Conservation (phyloP, 1,284 basidiomycete genomes). For the Leccinum angustisporum region DNA sequence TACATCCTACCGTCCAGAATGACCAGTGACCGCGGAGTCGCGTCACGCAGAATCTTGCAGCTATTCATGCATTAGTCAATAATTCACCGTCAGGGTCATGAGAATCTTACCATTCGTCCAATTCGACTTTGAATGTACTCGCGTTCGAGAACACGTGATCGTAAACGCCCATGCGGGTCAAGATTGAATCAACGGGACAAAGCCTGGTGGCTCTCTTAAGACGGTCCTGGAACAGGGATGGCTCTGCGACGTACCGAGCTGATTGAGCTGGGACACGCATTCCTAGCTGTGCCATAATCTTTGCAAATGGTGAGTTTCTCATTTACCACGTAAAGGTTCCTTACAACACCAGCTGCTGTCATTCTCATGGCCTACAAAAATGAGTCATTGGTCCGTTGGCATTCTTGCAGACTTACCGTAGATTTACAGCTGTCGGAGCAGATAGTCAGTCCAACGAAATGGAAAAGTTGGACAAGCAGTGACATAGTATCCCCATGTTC, state of each 20-base stretch:
- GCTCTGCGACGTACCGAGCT: slow-evolving; percentile 58
- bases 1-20: slow-evolving; percentile 82
- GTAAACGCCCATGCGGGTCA: slow-evolving; percentile 98
- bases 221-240: background rate
- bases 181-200: slow-evolving; percentile 89
- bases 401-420: slow-evolving; percentile 50
- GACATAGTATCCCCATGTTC: slow-evolving; percentile 77
- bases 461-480: background rate
- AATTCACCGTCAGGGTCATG: background rate
- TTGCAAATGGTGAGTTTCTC: slow-evolving; percentile 9
- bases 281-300: slow-evolving; percentile 98
- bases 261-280: slow-evolving; percentile 90
- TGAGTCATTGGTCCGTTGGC: slow-evolving; percentile 2
- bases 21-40: slow-evolving; percentile 88
- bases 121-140: slow-evolving; percentile 95
- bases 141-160: slow-evolving; percentile 96
- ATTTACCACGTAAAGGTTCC: slow-evolving; percentile 22
- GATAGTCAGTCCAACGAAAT: slow-evolving; percentile 1
- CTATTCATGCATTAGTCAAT: slow-evolving; percentile 39
- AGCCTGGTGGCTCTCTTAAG: slow-evolving; percentile 46
- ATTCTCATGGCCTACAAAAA: slow-evolving; percentile 78
- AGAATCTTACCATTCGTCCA: slow-evolving; percentile 83
- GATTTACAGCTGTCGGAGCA: slow-evolving; percentile 70
- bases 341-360: slow-evolving; percentile 88
- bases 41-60: slow-evolving; percentile 88